These are phyloP conservation scores for Didymosphaeria variabile DNA, from an alignment of 2,329 filamentous ascomycete species.

Conservation along the genomic window DNA sequence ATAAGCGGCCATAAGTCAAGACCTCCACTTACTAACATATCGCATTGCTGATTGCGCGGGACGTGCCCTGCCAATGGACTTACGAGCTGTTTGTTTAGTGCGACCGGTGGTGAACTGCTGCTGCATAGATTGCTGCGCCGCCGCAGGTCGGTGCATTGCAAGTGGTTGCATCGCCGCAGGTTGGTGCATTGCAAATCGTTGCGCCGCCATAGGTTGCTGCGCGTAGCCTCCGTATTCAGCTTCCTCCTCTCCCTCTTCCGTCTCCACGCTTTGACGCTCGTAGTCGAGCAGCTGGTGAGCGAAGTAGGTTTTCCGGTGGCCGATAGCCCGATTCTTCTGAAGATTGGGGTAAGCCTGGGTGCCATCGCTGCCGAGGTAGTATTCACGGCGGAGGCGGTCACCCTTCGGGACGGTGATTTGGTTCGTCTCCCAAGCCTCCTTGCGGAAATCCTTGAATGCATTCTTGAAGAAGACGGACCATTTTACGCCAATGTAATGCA, in stretches of 20 bases:
- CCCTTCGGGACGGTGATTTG: constrained; percentile 25
- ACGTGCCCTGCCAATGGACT: neutral
- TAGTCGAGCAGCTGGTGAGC: constrained; percentile 37
- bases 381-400: constrained; percentile 33
- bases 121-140: constrained; percentile 1
- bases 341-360: constrained; percentile 19
- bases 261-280: constrained; percentile 32
- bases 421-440: constrained; percentile 33
- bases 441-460: constrained; percentile 30
- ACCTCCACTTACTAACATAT: neutral
- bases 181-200: no score
- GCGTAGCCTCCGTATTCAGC: constrained; percentile 30
- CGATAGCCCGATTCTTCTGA: constrained; percentile 29
- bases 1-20: no score
- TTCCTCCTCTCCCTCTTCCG: constrained; percentile 43
- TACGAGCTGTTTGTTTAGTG: constrained; percentile 21
- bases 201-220: neutral
- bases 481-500: constrained; percentile 43
- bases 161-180: no score
- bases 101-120: neutral
- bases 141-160: no score
- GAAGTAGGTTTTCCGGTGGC: constrained; percentile 35
- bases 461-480: constrained; percentile 46
- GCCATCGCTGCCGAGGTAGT: constrained; percentile 33
- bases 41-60: constrained; percentile 3